Evolutionary conservation across 2,329 filamentous ascomycete species (phyloP), one percentile per base, ranked within the genome.

Genomic region (Triangularia setosa): DNA sequence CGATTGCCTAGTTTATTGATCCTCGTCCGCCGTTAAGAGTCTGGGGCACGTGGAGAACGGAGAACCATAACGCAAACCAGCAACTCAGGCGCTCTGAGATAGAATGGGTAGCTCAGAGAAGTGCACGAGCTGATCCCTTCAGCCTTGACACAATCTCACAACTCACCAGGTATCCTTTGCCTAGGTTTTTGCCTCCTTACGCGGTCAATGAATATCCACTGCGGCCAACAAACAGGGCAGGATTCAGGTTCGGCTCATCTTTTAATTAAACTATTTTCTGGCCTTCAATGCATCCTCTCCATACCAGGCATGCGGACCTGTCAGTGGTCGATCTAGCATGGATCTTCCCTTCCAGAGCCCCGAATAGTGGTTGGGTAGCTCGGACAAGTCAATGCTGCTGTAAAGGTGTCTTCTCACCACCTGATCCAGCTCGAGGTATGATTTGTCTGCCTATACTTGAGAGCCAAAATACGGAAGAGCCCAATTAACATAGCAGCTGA

Each of bases 261-360:
- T 66, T 55, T 64, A 59, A 65, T 67, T 60, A 58, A 28, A 33
- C 27, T 21, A 63, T 66, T 33, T n/a, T 68, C 30, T 66, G 62
- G 33, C 24, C n/a, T 56, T 63, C 66, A 66, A 68, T 68, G 66
- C 66, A 40, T 54, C 52, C n/a, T 35, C 21, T 23, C 14, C 54
- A 64, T 24, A 25, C 56, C 44, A 56, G 28, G 33, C 24, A 27
- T 18, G 16, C 28, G 40, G 25, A 16, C 24, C 27, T 52, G 24
- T 28, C 24, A 52, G 58, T 60, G 40, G 23, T 60, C 40, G 2
- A 48, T 27, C 58, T 60, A 40, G 40, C 58, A 60, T 60, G 58
- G 58, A 53, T 60, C 24, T 60, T 60, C 58, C 58, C 40, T 60
- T 53, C n/a, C n/a, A 9, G 14, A 5, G 30, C 14, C 12, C 58